Base-by-base conservation (phyloP, 2,329 filamentous ascomycete species). In the Acrodontium crateriforme region DNA sequence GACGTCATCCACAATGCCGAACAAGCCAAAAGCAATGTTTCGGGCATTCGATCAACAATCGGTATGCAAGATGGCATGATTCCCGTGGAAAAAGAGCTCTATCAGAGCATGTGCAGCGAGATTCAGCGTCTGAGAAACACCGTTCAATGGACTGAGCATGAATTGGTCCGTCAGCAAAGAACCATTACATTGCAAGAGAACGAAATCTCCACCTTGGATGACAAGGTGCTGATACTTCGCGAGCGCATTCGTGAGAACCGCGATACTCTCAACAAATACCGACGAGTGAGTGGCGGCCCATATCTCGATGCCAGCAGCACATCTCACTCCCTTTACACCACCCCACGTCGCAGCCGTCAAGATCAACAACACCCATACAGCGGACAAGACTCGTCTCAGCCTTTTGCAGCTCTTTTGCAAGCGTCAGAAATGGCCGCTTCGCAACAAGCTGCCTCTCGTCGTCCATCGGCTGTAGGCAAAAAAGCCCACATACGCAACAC, bases 241-340 rank as follows among this genome's bases (percentile, higher is more conserved):
- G 80, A 75, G 36, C 76, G 87, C 12, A 92, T 95, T 38, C 73
- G 79, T 22, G 82, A 92, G 51, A 93, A 93, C 48, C 67, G 87
- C 37, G 80, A 91, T 48, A 84, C 92, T 47, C 74, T 92, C 47
- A 69, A 92, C 26, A 76, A 79, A 45, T 78, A 80, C 42, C 79
- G 81, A 2, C 77, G 78, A 9, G 54, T 52, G 10, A 44, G 46
- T 10, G 43, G 53, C 14, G 18, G 32, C 28, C 25, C 31, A 7
- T 16, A 19, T 13, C 74, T 71, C 27, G 69, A 71, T 18, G 74
- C 78, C 35, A 60, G 69, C 32, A 64, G 72, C 32, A 56, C 75
- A 54, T 55, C 37, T 65, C 63, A 22, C 63, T 60, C 46, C 3
- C 34, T 39, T 62, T 34, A 55, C 47, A 37, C 42, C 45, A 45